phyloP scores from a whole-genome alignment of 495 filamentous ascomycete species.

The Xylaria telfairii region DNA sequence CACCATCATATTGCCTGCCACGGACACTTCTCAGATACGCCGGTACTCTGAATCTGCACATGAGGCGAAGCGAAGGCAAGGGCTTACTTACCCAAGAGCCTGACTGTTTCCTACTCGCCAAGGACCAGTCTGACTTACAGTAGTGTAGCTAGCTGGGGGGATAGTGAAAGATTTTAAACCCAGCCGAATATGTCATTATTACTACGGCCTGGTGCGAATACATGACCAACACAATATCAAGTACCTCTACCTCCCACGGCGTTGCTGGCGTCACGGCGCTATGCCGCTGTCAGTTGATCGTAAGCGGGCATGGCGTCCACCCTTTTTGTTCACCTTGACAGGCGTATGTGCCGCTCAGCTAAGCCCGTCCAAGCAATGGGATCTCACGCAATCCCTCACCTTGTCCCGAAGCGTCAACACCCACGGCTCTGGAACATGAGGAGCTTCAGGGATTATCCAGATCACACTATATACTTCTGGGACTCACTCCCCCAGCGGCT shows the following conservation, averaged over 20 bases:
- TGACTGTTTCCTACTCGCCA: neutral
- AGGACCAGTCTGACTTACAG: neutral
- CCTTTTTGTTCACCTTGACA: conserved; percentile 9
- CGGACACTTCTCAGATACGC: neutral
- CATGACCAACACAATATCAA: neutral
- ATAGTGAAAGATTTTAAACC: neutral
- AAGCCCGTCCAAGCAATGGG: neutral
- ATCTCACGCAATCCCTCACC: neutral
- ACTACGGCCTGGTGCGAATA: neutral
- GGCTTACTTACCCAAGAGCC: neutral
- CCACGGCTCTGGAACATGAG: conserved; percentile 18
- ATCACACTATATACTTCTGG: neutral
- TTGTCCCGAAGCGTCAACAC: conserved; percentile 14
- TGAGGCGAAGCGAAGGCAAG: conserved; percentile 10
- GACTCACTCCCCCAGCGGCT: conserved; percentile 17
- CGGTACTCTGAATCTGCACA: neutral
- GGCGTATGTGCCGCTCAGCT: conserved; percentile 20
- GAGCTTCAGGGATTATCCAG: neutral
- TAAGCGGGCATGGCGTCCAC: conserved; percentile 10
- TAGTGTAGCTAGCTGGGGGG: neutral
- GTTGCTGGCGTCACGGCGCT: neutral
- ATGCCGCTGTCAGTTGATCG: conserved; percentile 13
- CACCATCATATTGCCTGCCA: neutral
- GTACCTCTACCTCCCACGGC: conserved; percentile 3
- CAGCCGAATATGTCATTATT: neutral